A percentile compares a stretch with the other conserved stretches of the same genome.
These are phyloP conservation scores for Melastoma malabathricum DNA, from an alignment of 345 rosid genomes.

Conservation along the genomic window DNA sequence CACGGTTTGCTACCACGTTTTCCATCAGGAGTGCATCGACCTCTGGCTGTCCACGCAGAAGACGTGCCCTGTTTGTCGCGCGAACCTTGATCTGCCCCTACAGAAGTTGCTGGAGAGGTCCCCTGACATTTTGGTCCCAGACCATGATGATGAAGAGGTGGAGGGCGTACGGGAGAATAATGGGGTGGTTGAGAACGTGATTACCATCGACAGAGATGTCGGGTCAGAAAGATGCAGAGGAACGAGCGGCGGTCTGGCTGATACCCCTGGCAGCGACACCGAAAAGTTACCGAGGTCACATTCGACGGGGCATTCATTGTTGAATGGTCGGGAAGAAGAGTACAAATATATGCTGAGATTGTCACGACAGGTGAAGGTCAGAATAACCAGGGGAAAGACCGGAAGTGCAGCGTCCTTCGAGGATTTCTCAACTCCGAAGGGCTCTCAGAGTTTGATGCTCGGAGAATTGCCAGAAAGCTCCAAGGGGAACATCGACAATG, in stretches of 20 bases:
- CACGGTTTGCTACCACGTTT: slow-evolving; percentile 62
- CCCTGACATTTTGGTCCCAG: slow-evolving; percentile 8
- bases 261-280: background rate
- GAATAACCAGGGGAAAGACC: slow-evolving; percentile 32
- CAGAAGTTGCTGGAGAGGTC: slow-evolving; percentile 18
- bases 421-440: slow-evolving; percentile 11
- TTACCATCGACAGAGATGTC: slow-evolving; percentile 26
- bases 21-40: slow-evolving; percentile 77
- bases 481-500: no score
- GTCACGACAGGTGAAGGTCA: slow-evolving; percentile 38
- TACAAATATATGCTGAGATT: slow-evolving; percentile 47
- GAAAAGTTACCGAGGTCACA: slow-evolving; percentile 43
- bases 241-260: slow-evolving; percentile 9
- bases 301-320: slow-evolving; percentile 68
- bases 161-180: no score
- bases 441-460: no score
- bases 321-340: slow-evolving; percentile 22
- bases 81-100: slow-evolving; percentile 42
- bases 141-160: slow-evolving; percentile 6
- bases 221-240: slow-evolving; percentile 11
- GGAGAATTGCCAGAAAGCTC: no score
- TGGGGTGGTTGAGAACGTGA: slow-evolving; percentile 8
- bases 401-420: slow-evolving; percentile 57
- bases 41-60: slow-evolving; percentile 63
- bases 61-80: slow-evolving; percentile 82